Evolutionary conservation across 257 asterid species (phyloP).

Genomic region (Gentiana straminea): DNA sequence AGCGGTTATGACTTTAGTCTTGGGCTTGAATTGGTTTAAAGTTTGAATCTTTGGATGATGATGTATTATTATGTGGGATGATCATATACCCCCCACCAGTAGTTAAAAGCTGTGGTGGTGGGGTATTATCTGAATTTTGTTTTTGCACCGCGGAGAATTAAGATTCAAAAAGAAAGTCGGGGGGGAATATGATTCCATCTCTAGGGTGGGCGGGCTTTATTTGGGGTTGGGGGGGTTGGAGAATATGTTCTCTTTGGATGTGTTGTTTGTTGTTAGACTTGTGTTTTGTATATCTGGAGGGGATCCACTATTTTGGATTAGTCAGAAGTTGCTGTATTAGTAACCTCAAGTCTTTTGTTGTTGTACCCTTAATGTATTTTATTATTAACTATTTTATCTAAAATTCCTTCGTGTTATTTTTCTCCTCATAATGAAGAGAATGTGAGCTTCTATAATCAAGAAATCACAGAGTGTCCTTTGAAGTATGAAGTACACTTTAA

Average conservation of each 20-base stretch:
- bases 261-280: constrained; percentile 3
- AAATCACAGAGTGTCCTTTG: too few species aligned
- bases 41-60: neutral
- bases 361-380: too few species aligned
- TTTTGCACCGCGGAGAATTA: constrained; percentile 8
- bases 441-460: too few species aligned
- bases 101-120: neutral
- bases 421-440: too few species aligned
- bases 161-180: constrained; percentile 5
- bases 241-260: constrained; percentile 13
- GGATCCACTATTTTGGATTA: constrained; percentile 6
- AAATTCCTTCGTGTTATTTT: too few species aligned
- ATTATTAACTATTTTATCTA: too few species aligned
- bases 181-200: constrained; percentile 18
- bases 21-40: constrained; percentile 13
- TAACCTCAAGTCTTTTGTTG: too few species aligned
- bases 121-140: constrained; percentile 14
- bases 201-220: constrained; percentile 5
- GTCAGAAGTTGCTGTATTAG: constrained; percentile 1
- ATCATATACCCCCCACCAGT: constrained; percentile 6
- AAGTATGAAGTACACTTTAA: too few species aligned
- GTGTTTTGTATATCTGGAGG: constrained; percentile 35
- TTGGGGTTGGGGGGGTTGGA: constrained; percentile 7
- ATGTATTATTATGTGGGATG: constrained; percentile 9
- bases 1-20: constrained; percentile 14